These are phyloP conservation scores for Carex scoparia DNA, from an alignment of 176 grass and related monocot genomes.

Conservation along the genomic window DNA sequence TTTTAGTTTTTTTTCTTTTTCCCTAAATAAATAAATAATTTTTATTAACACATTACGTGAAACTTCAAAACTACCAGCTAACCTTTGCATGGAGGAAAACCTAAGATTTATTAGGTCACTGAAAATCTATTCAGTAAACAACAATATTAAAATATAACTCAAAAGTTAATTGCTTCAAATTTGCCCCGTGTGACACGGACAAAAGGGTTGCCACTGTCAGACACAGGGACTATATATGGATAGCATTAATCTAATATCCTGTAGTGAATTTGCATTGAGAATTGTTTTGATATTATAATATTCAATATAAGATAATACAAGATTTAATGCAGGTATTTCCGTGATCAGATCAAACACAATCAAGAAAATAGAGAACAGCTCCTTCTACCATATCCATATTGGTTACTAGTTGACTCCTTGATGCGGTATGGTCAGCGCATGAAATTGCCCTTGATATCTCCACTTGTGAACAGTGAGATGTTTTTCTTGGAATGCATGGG, in stretches of 20 bases:
- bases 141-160: not conserved
- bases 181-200: not conserved
- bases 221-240: not conserved
- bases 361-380: not conserved
- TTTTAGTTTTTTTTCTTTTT: too few relatives aligned
- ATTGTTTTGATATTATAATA: not conserved
- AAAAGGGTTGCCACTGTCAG: not conserved
- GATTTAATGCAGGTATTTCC: not conserved
- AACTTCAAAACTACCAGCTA: not conserved
- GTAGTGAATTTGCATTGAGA: not conserved
- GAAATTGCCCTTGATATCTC: constrained; percentile 5
- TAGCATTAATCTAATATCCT: not conserved
- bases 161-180: not conserved
- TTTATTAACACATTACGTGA: not conserved
- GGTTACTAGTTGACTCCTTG: not conserved
- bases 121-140: not conserved
- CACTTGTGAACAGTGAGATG: not conserved
- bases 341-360: not conserved
- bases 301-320: not conserved
- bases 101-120: not conserved
- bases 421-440: not conserved
- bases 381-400: not conserved
- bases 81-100: not conserved
- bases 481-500: constrained; percentile 17
- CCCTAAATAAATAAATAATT: too few relatives aligned